Base-by-base conservation (phyloP, 257 asterid species). In the Schizonepeta tenuifolia region DNA sequence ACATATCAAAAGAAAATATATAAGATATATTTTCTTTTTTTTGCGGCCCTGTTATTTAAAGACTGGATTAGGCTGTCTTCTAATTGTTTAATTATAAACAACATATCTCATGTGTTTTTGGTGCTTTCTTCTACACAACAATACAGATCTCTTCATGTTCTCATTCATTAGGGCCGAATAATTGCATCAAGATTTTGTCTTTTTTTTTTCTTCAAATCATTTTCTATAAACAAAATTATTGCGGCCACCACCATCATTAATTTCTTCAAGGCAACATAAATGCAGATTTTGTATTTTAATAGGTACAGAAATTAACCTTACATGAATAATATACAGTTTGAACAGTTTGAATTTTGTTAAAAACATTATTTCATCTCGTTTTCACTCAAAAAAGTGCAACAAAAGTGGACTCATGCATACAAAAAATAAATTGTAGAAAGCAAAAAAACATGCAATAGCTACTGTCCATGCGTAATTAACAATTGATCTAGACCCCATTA, bases 81-180 rank as follows among this genome's bases (percentile, higher is more conserved):
- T 36, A 33, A 9, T 65, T 65, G 71, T 46, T 64, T 64, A 64
- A 22, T 46, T 46, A 28, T 46, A 31, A 66, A 66, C 31, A 66
- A 26, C 71, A 66, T 66, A 28, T 47, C 59, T 12, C 73, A 35
- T 68, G 63, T 18, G 18, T 15, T 31, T 49, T 43, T 49, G 72
- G 61, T 67, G 58, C 9, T 67, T 31, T 31, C 40, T 65, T 66
- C 46, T 15, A 28, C 71, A 64, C 20, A 41, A 64, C 15, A 20
- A 40, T 6, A 22, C 54, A 20, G 20, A 64, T 41, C n/a, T 65
- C 18, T 38, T 40, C 53, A 63, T 65, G 14, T 62, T 62, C 51
- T 38, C 11, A 64, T 47, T 46, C 46, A 17, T 31, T 33, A 35
- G 20, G n/a, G n/a, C n/a, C n/a, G 7, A 57, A 56, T 57, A 9